Conservation (phyloP, 805 yeast species). For the Cyberlindnera xylosilytica region DNA sequence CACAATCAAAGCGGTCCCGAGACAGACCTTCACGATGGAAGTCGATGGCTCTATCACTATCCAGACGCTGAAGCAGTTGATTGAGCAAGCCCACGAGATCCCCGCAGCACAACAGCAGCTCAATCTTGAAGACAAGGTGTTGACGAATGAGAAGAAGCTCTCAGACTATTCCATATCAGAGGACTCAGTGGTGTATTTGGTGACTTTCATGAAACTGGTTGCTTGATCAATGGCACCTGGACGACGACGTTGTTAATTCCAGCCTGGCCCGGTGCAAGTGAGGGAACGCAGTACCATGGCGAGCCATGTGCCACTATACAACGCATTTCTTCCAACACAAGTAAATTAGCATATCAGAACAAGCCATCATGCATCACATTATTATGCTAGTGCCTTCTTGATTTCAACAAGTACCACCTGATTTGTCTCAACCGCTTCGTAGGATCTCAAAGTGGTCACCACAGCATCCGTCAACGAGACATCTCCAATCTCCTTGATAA, state of each 20-base stretch:
- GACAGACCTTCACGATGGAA: constrained; percentile 29
- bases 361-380: background rate
- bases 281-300: too few species aligned
- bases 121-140: constrained; percentile 92
- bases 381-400: constrained; percentile 8
- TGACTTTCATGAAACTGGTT: constrained; percentile 25
- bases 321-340: too few species aligned
- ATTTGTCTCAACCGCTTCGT: constrained; percentile 39
- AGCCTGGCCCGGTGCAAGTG: too few species aligned
- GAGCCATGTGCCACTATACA: too few species aligned
- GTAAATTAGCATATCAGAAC: too few species aligned
- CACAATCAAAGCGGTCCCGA: background rate
- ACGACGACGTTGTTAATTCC: too few species aligned
- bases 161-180: constrained; percentile 94
- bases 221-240: too few species aligned
- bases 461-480: constrained; percentile 18
- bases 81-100: constrained; percentile 93
- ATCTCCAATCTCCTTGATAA: constrained; percentile 19
- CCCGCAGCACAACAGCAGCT: constrained; percentile 96
- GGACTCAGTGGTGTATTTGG: constrained; percentile 84
- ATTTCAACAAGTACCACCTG: constrained; percentile 42
- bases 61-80: constrained; percentile 90
- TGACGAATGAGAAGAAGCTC: constrained; percentile 90
- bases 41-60: constrained; percentile 94
- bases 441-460: constrained; percentile 23